A percentile compares a stretch with the other conserved stretches of the same genome.
phyloP scores from a whole-genome alignment of 441 rosid genomes.

The Jatropha multifida region DNA sequence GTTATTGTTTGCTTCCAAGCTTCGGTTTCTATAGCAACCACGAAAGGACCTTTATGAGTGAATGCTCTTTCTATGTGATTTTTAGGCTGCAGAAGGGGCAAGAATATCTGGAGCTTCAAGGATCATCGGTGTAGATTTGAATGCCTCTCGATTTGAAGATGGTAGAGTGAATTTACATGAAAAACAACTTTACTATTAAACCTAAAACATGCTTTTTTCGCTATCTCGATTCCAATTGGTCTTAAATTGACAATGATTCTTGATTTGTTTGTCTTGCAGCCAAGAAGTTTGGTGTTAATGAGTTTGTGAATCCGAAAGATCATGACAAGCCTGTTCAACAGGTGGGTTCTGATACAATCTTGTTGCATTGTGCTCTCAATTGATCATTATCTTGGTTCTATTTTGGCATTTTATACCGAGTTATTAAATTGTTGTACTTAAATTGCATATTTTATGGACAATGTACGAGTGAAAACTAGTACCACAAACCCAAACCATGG shows the following conservation, averaged over 20 bases:
- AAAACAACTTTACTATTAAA: background rate
- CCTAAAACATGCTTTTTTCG: background rate
- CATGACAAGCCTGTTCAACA: conserved; percentile 79
- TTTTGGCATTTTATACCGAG: background rate
- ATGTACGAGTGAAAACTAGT: background rate
- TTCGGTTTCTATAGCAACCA: background rate
- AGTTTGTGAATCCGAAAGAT: conserved; percentile 81
- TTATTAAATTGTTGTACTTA: background rate
- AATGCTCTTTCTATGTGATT: background rate
- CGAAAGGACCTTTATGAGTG: background rate
- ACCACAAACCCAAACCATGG: background rate
- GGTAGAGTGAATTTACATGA: conserved; percentile 37
- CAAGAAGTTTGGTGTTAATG: conserved; percentile 73
- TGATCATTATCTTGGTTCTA: background rate
- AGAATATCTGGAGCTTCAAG: conserved; percentile 71
- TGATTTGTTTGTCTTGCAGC: conserved; percentile 43
- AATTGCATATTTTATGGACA: background rate
- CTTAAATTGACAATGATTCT: conserved; percentile 2
- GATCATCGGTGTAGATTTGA: conserved; percentile 83
- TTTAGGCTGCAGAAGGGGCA: conserved; percentile 85
- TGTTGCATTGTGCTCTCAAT: background rate
- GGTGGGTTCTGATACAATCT: conserved; percentile 32
- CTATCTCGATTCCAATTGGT: background rate
- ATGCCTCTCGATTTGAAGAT: conserved; percentile 51
- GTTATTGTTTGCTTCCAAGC: background rate